phyloP scores from a whole-genome alignment of 2,329 filamentous ascomycete species.

The Pleoardoris graminearum region DNA sequence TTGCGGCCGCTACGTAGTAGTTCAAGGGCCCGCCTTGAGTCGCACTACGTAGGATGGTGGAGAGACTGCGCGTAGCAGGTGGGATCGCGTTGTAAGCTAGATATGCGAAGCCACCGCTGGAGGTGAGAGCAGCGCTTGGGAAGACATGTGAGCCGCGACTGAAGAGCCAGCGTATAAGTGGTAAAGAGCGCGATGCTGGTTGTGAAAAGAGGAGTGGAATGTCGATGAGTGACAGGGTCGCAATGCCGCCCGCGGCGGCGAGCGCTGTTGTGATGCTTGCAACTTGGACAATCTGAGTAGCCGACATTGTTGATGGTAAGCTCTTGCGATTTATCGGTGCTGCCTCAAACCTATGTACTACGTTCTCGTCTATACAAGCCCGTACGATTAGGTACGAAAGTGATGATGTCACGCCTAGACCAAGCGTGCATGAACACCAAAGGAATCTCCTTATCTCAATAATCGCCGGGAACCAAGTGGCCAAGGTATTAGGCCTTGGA shows the following conservation, averaged over 20 bases:
- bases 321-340: not conserved
- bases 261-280: slow-evolving; percentile 39
- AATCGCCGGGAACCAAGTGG: not conserved
- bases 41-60: not conserved
- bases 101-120: slow-evolving; percentile 32
- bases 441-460: no score
- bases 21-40: slow-evolving; percentile 11
- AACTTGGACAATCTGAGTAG: slow-evolving; percentile 29
- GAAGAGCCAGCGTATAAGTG: slow-evolving; percentile 44
- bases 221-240: slow-evolving; percentile 40
- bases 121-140: slow-evolving; percentile 32
- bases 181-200: slow-evolving; percentile 44
- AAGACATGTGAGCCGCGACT: slow-evolving; percentile 44
- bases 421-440: not conserved
- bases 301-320: not conserved
- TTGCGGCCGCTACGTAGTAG: slow-evolving; percentile 20
- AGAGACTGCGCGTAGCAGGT: not conserved
- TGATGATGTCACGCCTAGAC: not conserved
- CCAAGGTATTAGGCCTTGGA: not conserved
- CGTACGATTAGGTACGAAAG: not conserved
- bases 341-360: not conserved
- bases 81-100: slow-evolving; percentile 26
- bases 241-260: slow-evolving; percentile 40
- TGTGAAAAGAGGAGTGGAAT: slow-evolving; percentile 38
- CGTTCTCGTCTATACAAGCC: not conserved